phyloP scores from a whole-genome alignment of 2,329 filamentous ascomycete genomes.

The Colletotrichum phormii region DNA sequence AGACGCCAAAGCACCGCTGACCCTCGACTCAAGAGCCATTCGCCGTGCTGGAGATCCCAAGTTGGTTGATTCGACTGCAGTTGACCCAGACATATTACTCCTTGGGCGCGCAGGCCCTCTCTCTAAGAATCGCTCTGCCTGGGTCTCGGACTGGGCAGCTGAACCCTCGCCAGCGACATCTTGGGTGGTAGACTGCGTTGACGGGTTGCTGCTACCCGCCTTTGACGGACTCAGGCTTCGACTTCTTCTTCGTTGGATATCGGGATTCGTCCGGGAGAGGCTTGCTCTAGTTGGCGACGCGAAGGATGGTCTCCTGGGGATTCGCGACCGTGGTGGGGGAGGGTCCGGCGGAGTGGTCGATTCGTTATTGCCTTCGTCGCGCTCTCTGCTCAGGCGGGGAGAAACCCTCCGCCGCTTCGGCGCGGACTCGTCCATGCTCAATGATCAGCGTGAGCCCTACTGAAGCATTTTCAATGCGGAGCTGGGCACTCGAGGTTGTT shows the following conservation, averaged over 20 bases:
- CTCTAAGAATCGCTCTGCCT: constrained; percentile 13
- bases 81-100: constrained; percentile 14
- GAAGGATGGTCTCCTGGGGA: constrained; percentile 64
- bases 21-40: constrained; percentile 42
- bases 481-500: neutral
- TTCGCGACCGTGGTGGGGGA: constrained; percentile 40
- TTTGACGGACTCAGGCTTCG: constrained; percentile 30
- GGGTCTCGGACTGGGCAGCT: neutral
- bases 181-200: neutral
- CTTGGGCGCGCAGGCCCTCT: constrained; percentile 20
- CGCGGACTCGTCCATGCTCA: constrained; percentile 63
- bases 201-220: constrained; percentile 36
- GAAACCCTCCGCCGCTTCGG: constrained; percentile 74
- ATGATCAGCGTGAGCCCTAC: neutral
- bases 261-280: constrained; percentile 70
- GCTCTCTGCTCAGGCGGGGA: constrained; percentile 55
- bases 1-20: constrained; percentile 48
- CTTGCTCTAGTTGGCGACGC: constrained; percentile 76
- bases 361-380: constrained; percentile 41
- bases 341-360: constrained; percentile 50
- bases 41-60: constrained; percentile 38
- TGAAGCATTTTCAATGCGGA: neutral
- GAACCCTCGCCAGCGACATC: neutral
- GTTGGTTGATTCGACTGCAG: neutral
- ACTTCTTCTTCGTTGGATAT: constrained; percentile 55